Base-by-base conservation (phyloP, 225 moss, liverwort and hornwort genomes). In the Pleurozium schreberi region DNA sequence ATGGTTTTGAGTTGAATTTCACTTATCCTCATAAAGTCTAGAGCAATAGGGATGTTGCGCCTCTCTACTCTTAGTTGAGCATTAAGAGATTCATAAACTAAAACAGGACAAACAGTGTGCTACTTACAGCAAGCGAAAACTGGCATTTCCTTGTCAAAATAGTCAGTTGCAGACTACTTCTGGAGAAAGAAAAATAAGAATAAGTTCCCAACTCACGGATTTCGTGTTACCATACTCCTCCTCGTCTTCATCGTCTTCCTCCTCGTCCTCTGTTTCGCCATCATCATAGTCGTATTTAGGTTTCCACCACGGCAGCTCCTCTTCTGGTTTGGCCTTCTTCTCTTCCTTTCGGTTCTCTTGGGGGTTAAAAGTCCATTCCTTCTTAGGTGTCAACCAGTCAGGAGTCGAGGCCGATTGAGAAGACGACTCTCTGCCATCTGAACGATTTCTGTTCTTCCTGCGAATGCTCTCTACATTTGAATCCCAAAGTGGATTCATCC, bases 391-490 rank as follows among this genome's bases (percentile, higher is more conserved):
- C 89, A 92, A 87, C 94, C 94, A 94, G 76, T 84, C 91, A 16
- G 91, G 93, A 25, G 92, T 36, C 22, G 90, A 75, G 71, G 78
- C 33, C 50, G 87, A 65, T 82, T 87, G 82, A 23, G 93, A 93
- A 86, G 93, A 86, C 12, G 89, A 34, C 63, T 89, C 92, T 83
- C 81, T 81, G 43, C 71, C 81, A 34, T 88, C 85, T 23, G 87
- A 86, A 55, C 93, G 91, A 70, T 87, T 91, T 88, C 91, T 87
- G 84, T 66, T 93, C 83, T 82, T 87, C 89, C 94, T 83, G 66
- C 94, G 93, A 71, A 95, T 81, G 82, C 86, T 90, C 88, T 95
- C 94, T 81, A 91, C 93, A 81, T 95, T 95, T 45, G 94, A 95
- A 92, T 95, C 94, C 94, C 94, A 95, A 64, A 91, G 88, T 34